Evolutionary conservation across 2,329 filamentous ascomycete genomes (phyloP).

Genomic region (Fusarium oxysporum): DNA sequence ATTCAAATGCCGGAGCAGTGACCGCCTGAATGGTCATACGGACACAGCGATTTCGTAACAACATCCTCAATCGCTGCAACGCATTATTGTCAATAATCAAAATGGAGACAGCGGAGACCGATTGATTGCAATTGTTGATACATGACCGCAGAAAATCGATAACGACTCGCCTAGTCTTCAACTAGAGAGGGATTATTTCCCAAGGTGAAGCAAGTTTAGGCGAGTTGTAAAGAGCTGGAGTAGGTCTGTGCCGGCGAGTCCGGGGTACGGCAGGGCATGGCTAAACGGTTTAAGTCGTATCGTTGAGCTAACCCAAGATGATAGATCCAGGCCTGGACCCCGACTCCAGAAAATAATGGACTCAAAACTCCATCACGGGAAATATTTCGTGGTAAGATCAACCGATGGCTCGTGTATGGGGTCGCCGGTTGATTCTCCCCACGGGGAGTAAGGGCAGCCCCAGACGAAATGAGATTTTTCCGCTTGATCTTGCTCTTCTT

Average conservation of each 20-base stretch:
- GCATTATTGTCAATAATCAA: background rate
- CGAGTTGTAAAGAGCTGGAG: slow-evolving; percentile 8
- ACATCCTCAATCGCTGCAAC: slow-evolving; percentile 4
- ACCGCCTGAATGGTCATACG: slow-evolving; percentile 7
- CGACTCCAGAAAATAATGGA: background rate
- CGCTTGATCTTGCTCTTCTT: background rate
- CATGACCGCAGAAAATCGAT: slow-evolving; percentile 5
- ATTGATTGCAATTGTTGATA: slow-evolving; percentile 7
- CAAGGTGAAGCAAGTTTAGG: slow-evolving; percentile 19
- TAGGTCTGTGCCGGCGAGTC: slow-evolving; percentile 26
- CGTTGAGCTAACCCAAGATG: slow-evolving; percentile 3
- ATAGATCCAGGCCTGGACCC: slow-evolving; percentile 1
- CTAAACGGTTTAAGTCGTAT: background rate
- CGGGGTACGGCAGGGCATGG: background rate
- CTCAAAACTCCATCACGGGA: slow-evolving; percentile 14
- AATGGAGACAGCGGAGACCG: background rate
- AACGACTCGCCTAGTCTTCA: background rate
- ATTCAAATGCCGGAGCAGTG: slow-evolving; percentile 16
- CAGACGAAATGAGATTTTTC: background rate
- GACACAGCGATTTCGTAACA: slow-evolving; percentile 21
- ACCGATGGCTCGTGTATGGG: slow-evolving; percentile 14
- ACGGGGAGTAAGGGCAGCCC: background rate
- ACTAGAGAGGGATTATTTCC: background rate
- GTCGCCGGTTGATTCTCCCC: background rate
- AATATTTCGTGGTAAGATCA: slow-evolving; percentile 14